These are phyloP conservation scores for Pestalotiopsis sp. DNA, from an alignment of 2,329 filamentous ascomycete genomes.

Conservation along the genomic window DNA sequence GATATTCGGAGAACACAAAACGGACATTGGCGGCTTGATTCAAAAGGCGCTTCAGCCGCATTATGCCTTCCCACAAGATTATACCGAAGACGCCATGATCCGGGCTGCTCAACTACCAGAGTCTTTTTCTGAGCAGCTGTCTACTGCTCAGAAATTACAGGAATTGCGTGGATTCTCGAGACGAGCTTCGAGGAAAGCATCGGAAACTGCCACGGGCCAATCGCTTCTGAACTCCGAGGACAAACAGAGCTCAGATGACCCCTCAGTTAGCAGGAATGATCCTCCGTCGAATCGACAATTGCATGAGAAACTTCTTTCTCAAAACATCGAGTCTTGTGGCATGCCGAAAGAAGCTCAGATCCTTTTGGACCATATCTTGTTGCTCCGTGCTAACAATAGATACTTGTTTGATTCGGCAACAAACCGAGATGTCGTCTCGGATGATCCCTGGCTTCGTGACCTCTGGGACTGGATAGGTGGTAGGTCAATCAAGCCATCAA, in stretches of 20 bases:
- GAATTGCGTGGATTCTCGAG: conserved; percentile 43
- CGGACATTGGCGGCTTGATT: conserved; percentile 43
- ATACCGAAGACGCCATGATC: conserved; percentile 40
- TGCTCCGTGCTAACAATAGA: conserved; percentile 61
- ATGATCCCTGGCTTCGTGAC: conserved; percentile 75
- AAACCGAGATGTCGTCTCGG: conserved; percentile 69
- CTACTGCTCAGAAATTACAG: conserved; percentile 52
- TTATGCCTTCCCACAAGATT: conserved; percentile 34
- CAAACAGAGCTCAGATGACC: conserved; percentile 36
- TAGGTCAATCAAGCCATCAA: conserved; percentile 36
- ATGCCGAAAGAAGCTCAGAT: conserved; percentile 55
- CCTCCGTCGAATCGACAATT: conserved; percentile 55
- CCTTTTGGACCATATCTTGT: conserved; percentile 59
- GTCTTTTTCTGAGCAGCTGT: conserved; percentile 42
- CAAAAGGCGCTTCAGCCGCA: conserved; percentile 42
- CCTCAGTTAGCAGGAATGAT: conserved; percentile 39
- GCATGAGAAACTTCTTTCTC: conserved; percentile 57
- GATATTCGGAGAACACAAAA: conserved; percentile 58
- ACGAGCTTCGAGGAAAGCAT: conserved; percentile 20
- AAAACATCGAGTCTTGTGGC: conserved; percentile 45
- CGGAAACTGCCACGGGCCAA: conserved; percentile 19
- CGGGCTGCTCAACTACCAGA: conserved; percentile 39
- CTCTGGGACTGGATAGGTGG: conserved; percentile 78
- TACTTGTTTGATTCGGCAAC: conserved; percentile 66
- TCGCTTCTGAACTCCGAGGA: conserved; percentile 21